These are phyloP conservation scores for Colletotrichum destructivum DNA, from an alignment of 2,329 filamentous ascomycete genomes.

Conservation along the genomic window DNA sequence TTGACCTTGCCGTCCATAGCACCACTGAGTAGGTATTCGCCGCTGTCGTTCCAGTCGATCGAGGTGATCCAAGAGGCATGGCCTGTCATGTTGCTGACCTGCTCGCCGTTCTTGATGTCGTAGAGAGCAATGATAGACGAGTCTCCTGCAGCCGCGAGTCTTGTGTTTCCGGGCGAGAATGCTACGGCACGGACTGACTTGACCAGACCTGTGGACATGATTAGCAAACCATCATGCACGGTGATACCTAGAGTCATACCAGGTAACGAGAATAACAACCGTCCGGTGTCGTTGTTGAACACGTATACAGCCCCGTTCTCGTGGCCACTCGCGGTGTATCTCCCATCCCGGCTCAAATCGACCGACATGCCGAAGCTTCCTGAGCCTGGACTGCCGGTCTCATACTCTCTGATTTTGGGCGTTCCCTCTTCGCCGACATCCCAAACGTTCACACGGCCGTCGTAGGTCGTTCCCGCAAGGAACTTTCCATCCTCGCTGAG, in stretches of 20 bases:
- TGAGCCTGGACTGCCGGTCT: constrained; percentile 79
- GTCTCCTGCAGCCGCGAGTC: constrained; percentile 92
- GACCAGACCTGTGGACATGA: constrained; percentile 74
- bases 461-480: constrained; percentile 88
- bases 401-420: constrained; percentile 83
- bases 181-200: constrained; percentile 88
- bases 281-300: constrained; percentile 92
- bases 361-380: constrained; percentile 93
- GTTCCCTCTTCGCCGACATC: constrained; percentile 71
- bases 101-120: constrained; percentile 92
- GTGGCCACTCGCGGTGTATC: constrained; percentile 91
- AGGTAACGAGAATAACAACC: constrained; percentile 87
- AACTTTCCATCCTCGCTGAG: constrained; percentile 88
- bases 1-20: constrained; percentile 95
- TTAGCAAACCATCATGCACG: not conserved
- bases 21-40: constrained; percentile 90
- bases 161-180: constrained; percentile 88
- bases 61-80: constrained; percentile 91
- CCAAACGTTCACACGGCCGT: constrained; percentile 93
- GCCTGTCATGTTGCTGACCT: constrained; percentile 86
- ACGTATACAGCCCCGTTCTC: constrained; percentile 94
- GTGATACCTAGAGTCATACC: constrained; percentile 64
- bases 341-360: constrained; percentile 84
- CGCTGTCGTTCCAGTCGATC: constrained; percentile 93
- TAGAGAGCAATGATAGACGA: constrained; percentile 91